Evolutionary conservation across 225 moss, liverwort and hornwort genomes (phyloP), one percentile per base, ranked within the genome.

Genomic region (Sphagnum tenellum): DNA sequence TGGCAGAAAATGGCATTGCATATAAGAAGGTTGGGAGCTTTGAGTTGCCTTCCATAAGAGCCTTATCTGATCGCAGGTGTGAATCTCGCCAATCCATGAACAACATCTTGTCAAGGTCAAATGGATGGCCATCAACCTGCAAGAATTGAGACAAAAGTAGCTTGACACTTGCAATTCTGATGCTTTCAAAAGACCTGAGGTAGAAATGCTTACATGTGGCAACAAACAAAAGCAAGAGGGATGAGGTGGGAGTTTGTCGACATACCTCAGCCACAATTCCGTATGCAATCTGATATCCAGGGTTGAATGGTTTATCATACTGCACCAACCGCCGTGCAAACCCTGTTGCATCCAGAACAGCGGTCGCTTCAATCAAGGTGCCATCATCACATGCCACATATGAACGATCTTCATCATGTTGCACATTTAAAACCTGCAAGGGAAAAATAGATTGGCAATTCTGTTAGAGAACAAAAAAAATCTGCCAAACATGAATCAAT

Each of bases 21-120:
- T 98, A 98, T 75, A 98, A 78, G 72, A 98, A 98, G 6, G 98
- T 93, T 11, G 98, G 98, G 49, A 98, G 82, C 78, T 90, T 83
- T 70, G 75, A 74, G 68, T 90, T 98, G 63, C 82, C 68, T 63
- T 74, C 73, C 75, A 65, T 76, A 50, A 88, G 71, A 57, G 60
- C 76, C 56, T 87, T 85, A 55, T 77, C 72, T 45, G 73, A 80
- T 11, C 46, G 83, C 75, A 98, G 75, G 73, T 98, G 98, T 3
- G 98, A 93, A 65, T 98, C 98, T 75, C 98, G 85, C 98, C 98
- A 98, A 73, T 98, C 98, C 98, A 98, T 98, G 48, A 98, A 98
- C 0, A 98, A 71, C 98, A 98, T 98, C 68, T 93, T 90, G 66
- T 98, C 93, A 56, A 93, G 64, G 56, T 93, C 93, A 66, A 98